These are phyloP conservation scores for Parmales sp. DNA, from an alignment of 108 stramenopile species.

Conservation along the genomic window DNA sequence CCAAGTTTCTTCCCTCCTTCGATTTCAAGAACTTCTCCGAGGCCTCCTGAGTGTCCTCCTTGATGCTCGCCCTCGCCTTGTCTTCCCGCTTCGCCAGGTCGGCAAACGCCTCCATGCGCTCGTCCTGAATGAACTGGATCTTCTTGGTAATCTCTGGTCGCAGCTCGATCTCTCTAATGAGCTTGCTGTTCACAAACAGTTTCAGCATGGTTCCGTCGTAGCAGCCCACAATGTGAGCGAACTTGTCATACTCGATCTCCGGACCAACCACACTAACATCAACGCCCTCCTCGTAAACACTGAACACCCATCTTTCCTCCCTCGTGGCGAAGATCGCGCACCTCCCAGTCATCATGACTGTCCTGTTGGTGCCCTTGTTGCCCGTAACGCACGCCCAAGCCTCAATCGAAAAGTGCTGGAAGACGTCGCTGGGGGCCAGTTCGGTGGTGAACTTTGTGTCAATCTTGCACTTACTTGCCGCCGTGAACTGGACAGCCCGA, in stretches of 20 bases:
- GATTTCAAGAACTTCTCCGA: constrained; percentile 25
- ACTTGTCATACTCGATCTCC: constrained; percentile 15
- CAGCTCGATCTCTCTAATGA: constrained; percentile 19
- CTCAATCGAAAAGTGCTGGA: constrained; percentile 26
- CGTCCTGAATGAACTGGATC: constrained; percentile 1
- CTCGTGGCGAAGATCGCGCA: constrained; percentile 14
- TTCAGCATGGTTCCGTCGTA: constrained; percentile 27
- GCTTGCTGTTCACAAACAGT: constrained; percentile 26
- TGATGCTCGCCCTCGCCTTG: constrained; percentile 6
- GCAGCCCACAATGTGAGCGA: constrained; percentile 29
- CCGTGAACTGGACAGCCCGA: constrained; percentile 4
- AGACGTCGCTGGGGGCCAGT: not conserved
- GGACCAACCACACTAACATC: constrained; percentile 27
- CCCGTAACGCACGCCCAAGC: constrained; percentile 26
- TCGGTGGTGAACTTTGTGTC: constrained; percentile 21
- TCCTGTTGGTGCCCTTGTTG: constrained; percentile 12
- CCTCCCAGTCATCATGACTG: constrained; percentile 26
- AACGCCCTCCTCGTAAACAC: constrained; percentile 15
- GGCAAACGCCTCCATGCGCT: constrained; percentile 9
- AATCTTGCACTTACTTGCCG: constrained; percentile 15
- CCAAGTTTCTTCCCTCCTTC: constrained; percentile 24
- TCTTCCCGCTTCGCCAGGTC: not conserved
- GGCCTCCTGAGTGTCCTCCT: constrained; percentile 25
- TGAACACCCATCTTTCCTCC: constrained; percentile 24
- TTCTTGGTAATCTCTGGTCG: not conserved